phyloP scores from a whole-genome alignment of 495 filamentous ascomycete species.

The Cladorrhinum samala region DNA sequence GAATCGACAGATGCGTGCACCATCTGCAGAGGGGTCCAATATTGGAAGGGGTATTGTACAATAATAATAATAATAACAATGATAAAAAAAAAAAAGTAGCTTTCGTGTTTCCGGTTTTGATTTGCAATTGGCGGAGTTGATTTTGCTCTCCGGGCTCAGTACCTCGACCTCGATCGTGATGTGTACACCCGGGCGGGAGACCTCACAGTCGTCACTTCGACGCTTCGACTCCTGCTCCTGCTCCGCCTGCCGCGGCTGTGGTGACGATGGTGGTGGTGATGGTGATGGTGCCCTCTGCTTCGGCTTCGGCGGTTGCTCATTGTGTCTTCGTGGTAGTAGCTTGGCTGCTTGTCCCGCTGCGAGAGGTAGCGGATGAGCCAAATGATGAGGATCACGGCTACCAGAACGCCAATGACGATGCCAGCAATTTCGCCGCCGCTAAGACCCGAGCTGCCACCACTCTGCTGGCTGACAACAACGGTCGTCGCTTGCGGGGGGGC shows the following conservation, averaged over 20 bases:
- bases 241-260: background rate
- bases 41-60: too few species aligned
- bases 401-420: background rate
- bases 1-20: slow-evolving; percentile 3
- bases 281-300: background rate
- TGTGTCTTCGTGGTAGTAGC: slow-evolving; percentile 1
- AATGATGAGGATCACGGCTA: background rate
- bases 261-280: background rate
- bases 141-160: background rate
- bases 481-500: background rate
- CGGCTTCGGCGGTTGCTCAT: background rate
- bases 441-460: background rate
- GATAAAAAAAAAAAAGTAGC: too few species aligned
- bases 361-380: slow-evolving; percentile 1
- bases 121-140: too few species aligned
- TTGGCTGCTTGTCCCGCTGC: background rate
- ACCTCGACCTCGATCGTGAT: slow-evolving; percentile 1
- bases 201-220: background rate
- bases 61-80: too few species aligned
- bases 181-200: background rate
- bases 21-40: slow-evolving; percentile 13
- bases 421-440: slow-evolving; percentile 1
- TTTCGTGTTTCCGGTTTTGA: too few species aligned
- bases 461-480: background rate
- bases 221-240: background rate